Evolutionary conservation across 2,329 filamentous ascomycete genomes (phyloP), one percentile per base, ranked within the genome.

Genomic region (Penicillium corylophilum): DNA sequence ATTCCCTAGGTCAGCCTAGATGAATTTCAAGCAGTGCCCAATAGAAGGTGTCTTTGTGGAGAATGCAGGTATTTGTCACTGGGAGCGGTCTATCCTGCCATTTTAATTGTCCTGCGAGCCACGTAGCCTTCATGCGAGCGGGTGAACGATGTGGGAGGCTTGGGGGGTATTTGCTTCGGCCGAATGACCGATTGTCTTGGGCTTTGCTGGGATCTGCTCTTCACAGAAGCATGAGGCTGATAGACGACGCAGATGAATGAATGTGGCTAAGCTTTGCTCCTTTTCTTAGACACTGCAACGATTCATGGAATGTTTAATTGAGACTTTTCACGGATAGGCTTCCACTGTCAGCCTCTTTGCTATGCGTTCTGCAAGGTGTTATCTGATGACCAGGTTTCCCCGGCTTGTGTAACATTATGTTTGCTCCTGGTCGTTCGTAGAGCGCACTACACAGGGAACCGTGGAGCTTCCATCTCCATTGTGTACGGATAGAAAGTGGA

Each of bases 11-110:
- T 8, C 31, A 16, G 15, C n/a, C 16, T 2, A 6, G 16, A 33
- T 33, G 31, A 26, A 38, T 31, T 35, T 44, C 13, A 22, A 24
- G 15, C 18, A 7, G 2, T 4, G 31, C 20, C 43, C 33, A 53
- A 48, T 46, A 39, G 23, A 18, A 20, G 41, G 18, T 18, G 29
- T 28, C 15, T 41, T 44, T 43, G 52, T 49, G 52, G 52, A 24
- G 48, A 44, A 50, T 15, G 9, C 5, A 35, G 16, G 36, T 42
- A 53, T 53, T 50, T 53, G 44, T 53, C 46, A 48, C 18, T 29
- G 1, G 46, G 46, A 48, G 53, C 40, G 46, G 44, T 48, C 35
- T 47, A 46, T 10, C 24, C 40, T 15, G 39, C 26, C 3, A 22
- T 10, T 18, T 31, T 44, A 24, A 40, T 20, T 24, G 15, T 15